A percentile compares a stretch with the other conserved stretches of the same genome.
phyloP scores from a whole-genome alignment of 108 stramenopile genomes.

The Pseudonitzschia pungens region DNA sequence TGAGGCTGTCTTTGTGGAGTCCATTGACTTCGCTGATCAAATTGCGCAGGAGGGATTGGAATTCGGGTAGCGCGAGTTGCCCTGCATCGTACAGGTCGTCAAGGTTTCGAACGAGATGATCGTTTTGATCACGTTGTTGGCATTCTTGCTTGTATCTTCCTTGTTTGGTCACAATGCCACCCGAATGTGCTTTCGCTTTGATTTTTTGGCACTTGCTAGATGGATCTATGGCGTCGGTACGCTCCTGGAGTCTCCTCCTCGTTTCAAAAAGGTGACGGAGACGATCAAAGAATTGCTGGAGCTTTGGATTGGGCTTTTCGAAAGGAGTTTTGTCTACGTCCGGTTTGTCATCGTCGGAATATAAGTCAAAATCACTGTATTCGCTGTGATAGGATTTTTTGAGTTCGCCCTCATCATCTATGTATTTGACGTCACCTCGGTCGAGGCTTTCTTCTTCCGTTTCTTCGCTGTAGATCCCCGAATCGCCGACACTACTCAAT shows the following conservation, averaged over 20 bases:
- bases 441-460: neutral
- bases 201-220: constrained; percentile 22
- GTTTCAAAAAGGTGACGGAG: constrained; percentile 36
- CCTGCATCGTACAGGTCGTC: constrained; percentile 41
- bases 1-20: constrained; percentile 6
- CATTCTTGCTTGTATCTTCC: constrained; percentile 29
- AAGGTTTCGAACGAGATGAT: constrained; percentile 26
- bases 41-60: constrained; percentile 16
- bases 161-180: constrained; percentile 20
- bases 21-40: constrained; percentile 29
- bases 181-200: constrained; percentile 30
- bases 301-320: constrained; percentile 27
- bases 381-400: neutral
- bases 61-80: constrained; percentile 16
- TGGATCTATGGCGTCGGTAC: constrained; percentile 30
- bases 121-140: constrained; percentile 22
- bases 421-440: neutral
- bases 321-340: neutral
- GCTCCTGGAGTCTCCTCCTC: constrained; percentile 30
- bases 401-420: too few species aligned
- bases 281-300: constrained; percentile 42
- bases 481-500: constrained; percentile 17
- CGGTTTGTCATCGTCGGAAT: neutral
- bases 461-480: neutral
- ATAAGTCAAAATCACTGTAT: neutral